These are phyloP conservation scores for Candida tammaniensis DNA, from an alignment of 805 yeast species.

Conservation along the genomic window DNA sequence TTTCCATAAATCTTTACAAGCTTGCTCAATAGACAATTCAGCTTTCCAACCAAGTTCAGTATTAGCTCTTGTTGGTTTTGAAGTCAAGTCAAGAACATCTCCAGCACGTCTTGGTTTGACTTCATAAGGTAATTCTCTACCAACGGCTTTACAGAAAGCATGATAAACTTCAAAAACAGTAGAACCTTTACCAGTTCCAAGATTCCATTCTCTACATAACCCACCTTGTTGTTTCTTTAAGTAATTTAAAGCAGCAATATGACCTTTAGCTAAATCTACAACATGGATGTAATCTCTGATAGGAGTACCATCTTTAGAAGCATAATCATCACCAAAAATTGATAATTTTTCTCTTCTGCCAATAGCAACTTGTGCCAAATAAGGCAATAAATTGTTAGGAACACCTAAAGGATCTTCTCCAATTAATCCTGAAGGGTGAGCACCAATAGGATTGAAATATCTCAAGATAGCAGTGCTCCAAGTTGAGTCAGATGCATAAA, in stretches of 20 bases:
- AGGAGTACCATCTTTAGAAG: constrained; percentile 75
- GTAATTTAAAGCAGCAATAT: constrained; percentile 65
- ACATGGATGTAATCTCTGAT: constrained; percentile 82
- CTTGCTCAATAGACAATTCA: constrained; percentile 51
- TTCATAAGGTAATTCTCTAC: constrained; percentile 60
- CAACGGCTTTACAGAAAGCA: constrained; percentile 65
- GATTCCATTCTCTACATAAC: constrained; percentile 73
- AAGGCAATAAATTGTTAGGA: constrained; percentile 75
- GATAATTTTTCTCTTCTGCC: constrained; percentile 63
- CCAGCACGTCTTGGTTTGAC: constrained; percentile 70
- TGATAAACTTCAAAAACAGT: constrained; percentile 70
- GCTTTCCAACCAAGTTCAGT: constrained; percentile 66
- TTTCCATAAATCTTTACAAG: constrained; percentile 73
- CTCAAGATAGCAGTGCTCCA: constrained; percentile 65
- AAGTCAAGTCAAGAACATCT: constrained; percentile 74
- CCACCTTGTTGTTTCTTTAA: constrained; percentile 42
- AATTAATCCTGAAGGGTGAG: constrained; percentile 75
- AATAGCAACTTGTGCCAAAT: constrained; percentile 72
- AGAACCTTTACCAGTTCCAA: constrained; percentile 79
- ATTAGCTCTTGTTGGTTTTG: constrained; percentile 66
- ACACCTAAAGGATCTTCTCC: constrained; percentile 81
- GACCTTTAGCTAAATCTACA: constrained; percentile 76
- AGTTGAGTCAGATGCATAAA: constrained; percentile 40
- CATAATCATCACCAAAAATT: constrained; percentile 74
- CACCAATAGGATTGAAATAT: constrained; percentile 84